Percentiles rank a stretch among this genome's conserved stretches.
Evolutionary conservation across 2,329 filamentous ascomycete genomes (phyloP).

Genomic region (Sporothrix phasma): DNA sequence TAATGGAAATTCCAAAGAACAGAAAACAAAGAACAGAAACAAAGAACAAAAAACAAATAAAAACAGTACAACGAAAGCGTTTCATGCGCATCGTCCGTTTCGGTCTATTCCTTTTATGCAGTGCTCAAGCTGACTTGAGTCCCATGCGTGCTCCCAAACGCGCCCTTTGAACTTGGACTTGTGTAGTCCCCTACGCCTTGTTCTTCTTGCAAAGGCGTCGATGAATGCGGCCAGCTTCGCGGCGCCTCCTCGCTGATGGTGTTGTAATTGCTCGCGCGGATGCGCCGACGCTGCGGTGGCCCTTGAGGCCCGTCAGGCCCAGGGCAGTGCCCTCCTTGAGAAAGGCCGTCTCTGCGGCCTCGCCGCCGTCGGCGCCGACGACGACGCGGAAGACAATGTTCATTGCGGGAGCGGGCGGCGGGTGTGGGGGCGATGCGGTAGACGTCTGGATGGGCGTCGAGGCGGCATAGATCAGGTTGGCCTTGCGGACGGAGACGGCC

Average conservation of each 20-base stretch:
- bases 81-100: too few relatives aligned
- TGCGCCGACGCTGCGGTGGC: conserved; percentile 77
- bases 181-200: background rate
- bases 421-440: conserved; percentile 72
- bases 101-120: too few relatives aligned
- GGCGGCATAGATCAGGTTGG: conserved; percentile 63
- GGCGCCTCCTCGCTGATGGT: conserved; percentile 58
- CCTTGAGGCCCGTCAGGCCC: conserved; percentile 72
- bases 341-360: conserved; percentile 64
- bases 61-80: background rate
- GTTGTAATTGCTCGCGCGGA: conserved; percentile 85
- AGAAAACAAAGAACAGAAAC: too few relatives aligned
- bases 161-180: background rate
- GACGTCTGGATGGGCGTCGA: conserved; percentile 63
- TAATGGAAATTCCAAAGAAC: too few relatives aligned
- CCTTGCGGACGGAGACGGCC: conserved; percentile 62
- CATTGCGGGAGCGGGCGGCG: conserved; percentile 71
- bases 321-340: conserved; percentile 58
- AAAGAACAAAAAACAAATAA: too few relatives aligned
- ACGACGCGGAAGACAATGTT: conserved; percentile 86
- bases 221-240: conserved; percentile 60
- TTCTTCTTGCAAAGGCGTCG: conserved; percentile 36
- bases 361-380: conserved; percentile 46
- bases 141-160: too few relatives aligned
- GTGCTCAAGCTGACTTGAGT: too few relatives aligned